Percentiles rank a stretch among this genome's conserved stretches.
These are phyloP conservation scores for Colletotrichum sp. DNA, from an alignment of 2,329 filamentous ascomycete species.

Conservation along the genomic window DNA sequence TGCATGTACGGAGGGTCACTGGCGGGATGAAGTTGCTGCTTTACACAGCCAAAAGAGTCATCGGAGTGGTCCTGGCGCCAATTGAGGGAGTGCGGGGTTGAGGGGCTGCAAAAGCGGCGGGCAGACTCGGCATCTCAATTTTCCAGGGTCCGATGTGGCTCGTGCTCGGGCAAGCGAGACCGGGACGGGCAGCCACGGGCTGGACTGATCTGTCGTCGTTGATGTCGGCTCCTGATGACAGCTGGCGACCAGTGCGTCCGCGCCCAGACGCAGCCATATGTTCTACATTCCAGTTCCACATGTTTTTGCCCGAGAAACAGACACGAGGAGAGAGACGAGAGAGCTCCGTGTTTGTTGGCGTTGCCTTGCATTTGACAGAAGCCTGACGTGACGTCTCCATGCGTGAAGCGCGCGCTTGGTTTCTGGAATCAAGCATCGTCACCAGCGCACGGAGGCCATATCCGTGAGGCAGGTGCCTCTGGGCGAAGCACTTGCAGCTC, in stretches of 20 bases:
- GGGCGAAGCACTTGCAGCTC: background rate
- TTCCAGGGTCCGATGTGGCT: conserved; percentile 20
- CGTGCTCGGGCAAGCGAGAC: background rate
- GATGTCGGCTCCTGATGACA: background rate
- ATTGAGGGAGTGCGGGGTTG: conserved; percentile 10
- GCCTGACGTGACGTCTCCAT: background rate
- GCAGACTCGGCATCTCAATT: conserved; percentile 17
- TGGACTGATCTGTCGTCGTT: background rate
- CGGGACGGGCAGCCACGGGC: background rate
- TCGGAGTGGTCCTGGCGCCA: background rate
- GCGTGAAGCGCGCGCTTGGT: background rate
- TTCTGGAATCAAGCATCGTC: background rate
- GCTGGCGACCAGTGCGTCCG: conserved; percentile 8
- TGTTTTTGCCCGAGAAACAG: background rate
- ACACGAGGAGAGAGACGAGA: background rate
- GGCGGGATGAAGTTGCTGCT: conserved; percentile 18
- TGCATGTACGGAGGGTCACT: conserved; percentile 2
- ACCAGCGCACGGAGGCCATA: background rate
- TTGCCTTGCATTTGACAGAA: background rate
- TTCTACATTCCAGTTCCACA: background rate
- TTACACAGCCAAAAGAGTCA: background rate
- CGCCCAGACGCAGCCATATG: background rate
- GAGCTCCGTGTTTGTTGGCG: background rate
- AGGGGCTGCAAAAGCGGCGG: conserved; percentile 18
- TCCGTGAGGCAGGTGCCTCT: background rate